These are phyloP conservation scores for Cordyceps javanica DNA, from an alignment of 2,329 filamentous ascomycete genomes.

Conservation along the genomic window DNA sequence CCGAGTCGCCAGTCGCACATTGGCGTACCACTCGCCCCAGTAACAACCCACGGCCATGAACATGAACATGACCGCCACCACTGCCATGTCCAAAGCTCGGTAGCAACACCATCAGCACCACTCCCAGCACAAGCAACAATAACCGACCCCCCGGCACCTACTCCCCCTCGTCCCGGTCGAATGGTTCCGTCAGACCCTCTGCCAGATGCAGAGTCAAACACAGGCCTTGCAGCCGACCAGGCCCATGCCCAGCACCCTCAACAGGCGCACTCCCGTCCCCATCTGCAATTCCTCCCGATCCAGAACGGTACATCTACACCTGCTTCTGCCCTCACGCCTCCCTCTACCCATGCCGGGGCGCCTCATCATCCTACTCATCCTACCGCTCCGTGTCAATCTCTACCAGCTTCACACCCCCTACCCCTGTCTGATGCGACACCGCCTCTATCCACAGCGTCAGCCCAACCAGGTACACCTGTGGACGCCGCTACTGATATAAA, in stretches of 20 bases:
- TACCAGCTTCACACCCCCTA: not conserved
- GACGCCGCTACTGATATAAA: conserved; percentile 12
- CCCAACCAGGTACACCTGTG: conserved; percentile 9
- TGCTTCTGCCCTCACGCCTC: not conserved
- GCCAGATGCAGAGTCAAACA: not conserved
- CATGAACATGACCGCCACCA: conserved; percentile 2
- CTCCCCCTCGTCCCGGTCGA: not conserved
- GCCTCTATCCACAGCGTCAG: not conserved
- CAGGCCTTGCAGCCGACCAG: not conserved
- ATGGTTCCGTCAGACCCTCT: not conserved
- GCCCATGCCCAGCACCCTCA: not conserved
- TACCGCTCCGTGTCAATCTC: not conserved
- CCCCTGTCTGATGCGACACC: conserved; percentile 13
- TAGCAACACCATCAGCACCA: conserved; percentile 1
- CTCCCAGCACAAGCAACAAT: not conserved
- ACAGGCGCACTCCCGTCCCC: not conserved
- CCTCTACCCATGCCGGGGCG: not conserved
- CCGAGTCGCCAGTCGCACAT: conserved; percentile 45
- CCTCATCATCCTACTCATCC: not conserved
- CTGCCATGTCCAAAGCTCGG: conserved; percentile 7
- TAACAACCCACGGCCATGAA: conserved; percentile 29
- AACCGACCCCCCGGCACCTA: not conserved
- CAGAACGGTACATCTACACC: not conserved
- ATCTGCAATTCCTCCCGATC: not conserved
- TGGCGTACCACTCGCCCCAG: conserved; percentile 44